Conservation (phyloP, 352 stramenopile species). For the Phytophthora pinifolia region DNA sequence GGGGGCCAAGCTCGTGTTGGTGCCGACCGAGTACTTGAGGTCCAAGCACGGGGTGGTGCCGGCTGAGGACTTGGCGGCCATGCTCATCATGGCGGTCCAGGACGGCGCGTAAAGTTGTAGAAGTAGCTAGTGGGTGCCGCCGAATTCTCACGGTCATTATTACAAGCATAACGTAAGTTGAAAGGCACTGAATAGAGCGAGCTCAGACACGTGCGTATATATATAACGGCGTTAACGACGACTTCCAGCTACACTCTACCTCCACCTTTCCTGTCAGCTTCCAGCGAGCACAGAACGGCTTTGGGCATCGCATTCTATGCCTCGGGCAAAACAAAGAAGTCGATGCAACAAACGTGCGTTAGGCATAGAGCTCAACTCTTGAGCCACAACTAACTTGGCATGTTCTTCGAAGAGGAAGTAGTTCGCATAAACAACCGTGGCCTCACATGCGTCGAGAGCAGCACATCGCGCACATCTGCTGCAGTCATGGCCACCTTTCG, state of each 20-base stretch:
- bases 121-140: too few species aligned
- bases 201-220: background rate
- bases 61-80: too few species aligned
- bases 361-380: background rate
- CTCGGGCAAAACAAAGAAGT: conserved; percentile 1
- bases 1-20: too few species aligned
- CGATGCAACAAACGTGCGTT: background rate
- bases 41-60: too few species aligned
- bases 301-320: background rate
- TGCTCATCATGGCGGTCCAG: too few species aligned
- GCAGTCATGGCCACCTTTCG: background rate
- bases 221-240: background rate
- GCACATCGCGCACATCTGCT: background rate
- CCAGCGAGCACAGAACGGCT: background rate
- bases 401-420: conserved; percentile 8
- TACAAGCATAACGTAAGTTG: too few species aligned
- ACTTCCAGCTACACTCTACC: background rate
- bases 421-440: conserved; percentile 5
- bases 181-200: too few species aligned
- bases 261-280: background rate
- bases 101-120: too few species aligned
- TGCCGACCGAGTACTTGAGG: too few species aligned
- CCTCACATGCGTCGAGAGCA: background rate
- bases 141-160: too few species aligned
- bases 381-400: background rate